phyloP scores from a whole-genome alignment of 192 early-diverging fungal species.

The Linnemannia hyalina region DNA sequence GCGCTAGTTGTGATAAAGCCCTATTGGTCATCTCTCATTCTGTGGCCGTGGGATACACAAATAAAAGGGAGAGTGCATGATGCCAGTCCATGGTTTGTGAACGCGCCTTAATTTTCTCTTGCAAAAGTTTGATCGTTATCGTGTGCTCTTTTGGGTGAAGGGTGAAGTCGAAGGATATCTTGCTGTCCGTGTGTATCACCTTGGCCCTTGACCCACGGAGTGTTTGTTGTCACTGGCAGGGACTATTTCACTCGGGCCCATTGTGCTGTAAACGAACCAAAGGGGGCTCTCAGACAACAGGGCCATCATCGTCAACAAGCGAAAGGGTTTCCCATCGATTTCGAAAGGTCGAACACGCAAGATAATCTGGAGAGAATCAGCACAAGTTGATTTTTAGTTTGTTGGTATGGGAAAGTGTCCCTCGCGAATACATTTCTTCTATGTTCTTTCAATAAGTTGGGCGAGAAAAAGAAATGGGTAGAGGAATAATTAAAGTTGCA shows the following conservation, averaged over 20 bases:
- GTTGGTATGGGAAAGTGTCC: conserved; percentile 2
- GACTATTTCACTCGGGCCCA: not conserved
- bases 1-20: not conserved
- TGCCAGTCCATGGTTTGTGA: conserved; percentile 5
- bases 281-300: not conserved
- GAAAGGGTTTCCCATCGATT: not conserved
- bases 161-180: not conserved
- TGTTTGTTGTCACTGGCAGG: not conserved
- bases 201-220: conserved; percentile 4
- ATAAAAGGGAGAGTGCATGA: not conserved
- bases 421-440: not conserved
- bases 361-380: not conserved
- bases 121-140: conserved; percentile 51
- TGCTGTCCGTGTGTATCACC: not conserved
- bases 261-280: not conserved
- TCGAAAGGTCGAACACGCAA: not conserved
- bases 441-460: not conserved
- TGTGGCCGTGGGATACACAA: conserved; percentile 45
- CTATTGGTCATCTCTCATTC: not conserved
- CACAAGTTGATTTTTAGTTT: not conserved
- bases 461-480: not conserved
- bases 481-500: not conserved
- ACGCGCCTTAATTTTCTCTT: not conserved
- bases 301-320: not conserved
- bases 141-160: conserved; percentile 15